phyloP scores from a whole-genome alignment of 1,139 yeast genomes.

The Saccharomyces hybrid region DNA sequence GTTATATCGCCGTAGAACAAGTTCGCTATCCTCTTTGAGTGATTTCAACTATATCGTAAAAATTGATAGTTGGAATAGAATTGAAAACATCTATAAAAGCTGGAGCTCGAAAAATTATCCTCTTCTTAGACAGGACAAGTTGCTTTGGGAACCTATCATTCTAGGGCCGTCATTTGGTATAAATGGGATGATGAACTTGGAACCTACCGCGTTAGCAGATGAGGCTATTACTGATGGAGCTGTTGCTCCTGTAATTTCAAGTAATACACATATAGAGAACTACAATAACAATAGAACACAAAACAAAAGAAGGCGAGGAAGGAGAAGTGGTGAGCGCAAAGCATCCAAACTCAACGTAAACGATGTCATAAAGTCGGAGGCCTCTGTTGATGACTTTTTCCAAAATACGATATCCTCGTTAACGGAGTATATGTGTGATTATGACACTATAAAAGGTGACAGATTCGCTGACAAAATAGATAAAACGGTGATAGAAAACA shows the following conservation, averaged over 20 bases:
- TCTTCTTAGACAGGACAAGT: slow-evolving; percentile 42
- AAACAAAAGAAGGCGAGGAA: not conserved
- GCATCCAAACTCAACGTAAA: not conserved
- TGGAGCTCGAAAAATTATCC: slow-evolving; percentile 56
- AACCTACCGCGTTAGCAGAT: slow-evolving; percentile 17
- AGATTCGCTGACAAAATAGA: not conserved
- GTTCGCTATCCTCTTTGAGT: slow-evolving; percentile 9
- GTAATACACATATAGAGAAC: slow-evolving; percentile 41
- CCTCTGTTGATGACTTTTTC: not conserved
- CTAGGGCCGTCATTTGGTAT: slow-evolving; percentile 82
- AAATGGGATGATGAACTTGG: slow-evolving; percentile 34
- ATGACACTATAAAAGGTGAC: not conserved
- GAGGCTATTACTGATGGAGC: slow-evolving; percentile 2
- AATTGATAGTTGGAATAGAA: slow-evolving; percentile 40
- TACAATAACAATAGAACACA: not conserved
- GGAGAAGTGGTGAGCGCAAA: not conserved
- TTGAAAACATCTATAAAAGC: slow-evolving; percentile 40
- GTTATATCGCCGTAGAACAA: slow-evolving; percentile 28
- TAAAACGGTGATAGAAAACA: not conserved
- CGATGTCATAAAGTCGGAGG: not conserved
- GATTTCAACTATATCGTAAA: slow-evolving; percentile 47
- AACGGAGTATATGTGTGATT: not conserved
- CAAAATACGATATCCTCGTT: not conserved
- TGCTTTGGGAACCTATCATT: slow-evolving; percentile 81
- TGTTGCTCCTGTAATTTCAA: slow-evolving; percentile 29